Conservation (phyloP, 2,329 filamentous ascomycete genomes). For the Alternaria longipes region DNA sequence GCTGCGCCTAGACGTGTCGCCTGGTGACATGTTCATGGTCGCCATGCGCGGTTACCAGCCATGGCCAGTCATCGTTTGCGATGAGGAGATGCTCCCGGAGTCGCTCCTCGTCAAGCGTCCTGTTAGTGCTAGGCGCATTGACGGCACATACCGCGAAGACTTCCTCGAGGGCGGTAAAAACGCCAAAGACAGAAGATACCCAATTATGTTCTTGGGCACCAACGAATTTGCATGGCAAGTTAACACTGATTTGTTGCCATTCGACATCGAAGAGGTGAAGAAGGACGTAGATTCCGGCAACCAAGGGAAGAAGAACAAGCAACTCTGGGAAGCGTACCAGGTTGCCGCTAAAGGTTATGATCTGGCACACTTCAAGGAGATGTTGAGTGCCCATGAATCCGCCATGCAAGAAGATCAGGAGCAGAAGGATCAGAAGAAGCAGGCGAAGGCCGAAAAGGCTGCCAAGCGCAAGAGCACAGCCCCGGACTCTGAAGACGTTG, state of each 20-base stretch:
- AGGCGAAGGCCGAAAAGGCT: slow-evolving; percentile 67
- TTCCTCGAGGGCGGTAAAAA: slow-evolving; percentile 90
- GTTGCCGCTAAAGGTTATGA: slow-evolving; percentile 81
- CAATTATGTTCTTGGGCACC: slow-evolving; percentile 92
- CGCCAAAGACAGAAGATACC: slow-evolving; percentile 83
- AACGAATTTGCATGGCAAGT: slow-evolving; percentile 97
- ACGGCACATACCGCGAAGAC: slow-evolving; percentile 87
- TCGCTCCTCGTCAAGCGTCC: slow-evolving; percentile 80
- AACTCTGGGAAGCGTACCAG: slow-evolving; percentile 78
- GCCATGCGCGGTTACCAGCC: slow-evolving; percentile 93
- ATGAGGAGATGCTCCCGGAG: slow-evolving; percentile 91
- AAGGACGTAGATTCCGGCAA: slow-evolving; percentile 74
- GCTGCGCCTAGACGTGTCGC: slow-evolving; percentile 76
- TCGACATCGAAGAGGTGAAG: slow-evolving; percentile 77
- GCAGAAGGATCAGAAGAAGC: slow-evolving; percentile 69
- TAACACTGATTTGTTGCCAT: slow-evolving; percentile 81
- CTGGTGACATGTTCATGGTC: slow-evolving; percentile 91
- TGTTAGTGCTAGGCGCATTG: slow-evolving; percentile 80
- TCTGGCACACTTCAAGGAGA: slow-evolving; percentile 82
- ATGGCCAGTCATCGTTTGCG: slow-evolving; percentile 94
- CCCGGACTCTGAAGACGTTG: slow-evolving; percentile 47
- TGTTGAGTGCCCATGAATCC: slow-evolving; percentile 70
- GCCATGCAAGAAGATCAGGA: slow-evolving; percentile 66
- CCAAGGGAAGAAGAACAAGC: slow-evolving; percentile 87
- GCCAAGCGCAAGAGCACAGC: slow-evolving; percentile 54